Evolutionary conservation across 2,329 filamentous ascomycete species (phyloP).

Genomic region (Epichloe elymi): DNA sequence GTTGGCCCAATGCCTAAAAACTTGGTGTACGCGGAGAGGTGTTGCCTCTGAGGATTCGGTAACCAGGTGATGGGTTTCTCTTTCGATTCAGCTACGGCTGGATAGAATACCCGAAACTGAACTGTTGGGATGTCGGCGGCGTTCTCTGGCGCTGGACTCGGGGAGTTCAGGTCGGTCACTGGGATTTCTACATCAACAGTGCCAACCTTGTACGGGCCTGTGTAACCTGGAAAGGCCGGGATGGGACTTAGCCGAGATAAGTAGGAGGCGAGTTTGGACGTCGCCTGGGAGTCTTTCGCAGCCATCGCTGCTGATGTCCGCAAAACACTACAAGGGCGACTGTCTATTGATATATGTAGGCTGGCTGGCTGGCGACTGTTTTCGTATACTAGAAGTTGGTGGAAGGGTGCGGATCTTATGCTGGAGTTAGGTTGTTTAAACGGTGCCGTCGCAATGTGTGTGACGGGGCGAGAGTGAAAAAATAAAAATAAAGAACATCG

Average conservation of each 20-base stretch:
- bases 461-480: background rate
- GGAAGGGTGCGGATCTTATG: background rate
- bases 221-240: constrained; percentile 61
- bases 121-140: constrained; percentile 54
- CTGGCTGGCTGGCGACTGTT: no score
- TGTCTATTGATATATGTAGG: background rate
- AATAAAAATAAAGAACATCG: background rate
- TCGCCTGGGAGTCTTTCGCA: constrained; percentile 10
- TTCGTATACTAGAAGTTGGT: no score
- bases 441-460: background rate
- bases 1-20: constrained; percentile 56
- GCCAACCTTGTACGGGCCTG: constrained; percentile 66
- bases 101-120: constrained; percentile 74
- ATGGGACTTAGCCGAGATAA: constrained; percentile 51
- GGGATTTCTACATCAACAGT: constrained; percentile 73
- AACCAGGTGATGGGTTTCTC: constrained; percentile 61
- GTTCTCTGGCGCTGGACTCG: constrained; percentile 38
- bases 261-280: constrained; percentile 30
- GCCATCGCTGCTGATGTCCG: constrained; percentile 7
- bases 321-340: background rate
- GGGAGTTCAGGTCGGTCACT: constrained; percentile 41
- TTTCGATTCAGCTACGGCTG: constrained; percentile 39
- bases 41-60: constrained; percentile 60
- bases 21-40: constrained; percentile 61
- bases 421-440: background rate